Percentiles rank a stretch among this genome's conserved stretches.
phyloP scores from a whole-genome alignment of 2,329 filamentous ascomycete species.

The Colletotrichum sansevieriae region DNA sequence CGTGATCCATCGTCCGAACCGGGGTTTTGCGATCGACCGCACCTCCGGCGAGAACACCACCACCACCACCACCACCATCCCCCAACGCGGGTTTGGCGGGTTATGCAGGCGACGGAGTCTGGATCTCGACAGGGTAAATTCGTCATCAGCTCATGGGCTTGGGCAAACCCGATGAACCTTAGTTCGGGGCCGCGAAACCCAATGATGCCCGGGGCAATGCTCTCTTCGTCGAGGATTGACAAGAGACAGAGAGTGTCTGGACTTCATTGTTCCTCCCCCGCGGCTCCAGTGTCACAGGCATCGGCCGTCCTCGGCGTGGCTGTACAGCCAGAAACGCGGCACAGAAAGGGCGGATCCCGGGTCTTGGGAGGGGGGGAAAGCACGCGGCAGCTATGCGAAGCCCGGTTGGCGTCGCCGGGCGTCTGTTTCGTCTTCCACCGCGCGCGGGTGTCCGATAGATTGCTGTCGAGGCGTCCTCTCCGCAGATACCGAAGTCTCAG shows the following conservation, averaged over 20 bases:
- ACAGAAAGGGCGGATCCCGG: constrained; percentile 12
- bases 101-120: not conserved
- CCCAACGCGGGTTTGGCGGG: constrained; percentile 2
- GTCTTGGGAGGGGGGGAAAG: not conserved
- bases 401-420: not conserved
- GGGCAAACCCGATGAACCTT: not conserved
- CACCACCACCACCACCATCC: too few relatives aligned
- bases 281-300: constrained; percentile 12
- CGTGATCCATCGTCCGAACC: not conserved
- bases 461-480: not conserved
- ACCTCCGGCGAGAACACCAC: not conserved
- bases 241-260: not conserved
- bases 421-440: constrained; percentile 29
- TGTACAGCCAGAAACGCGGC: constrained; percentile 19
- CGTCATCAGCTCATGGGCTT: not conserved
- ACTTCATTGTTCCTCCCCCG: not conserved
- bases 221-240: not conserved
- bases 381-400: not conserved
- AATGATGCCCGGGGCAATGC: too few relatives aligned
- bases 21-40: not conserved
- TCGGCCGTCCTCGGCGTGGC: constrained; percentile 21
- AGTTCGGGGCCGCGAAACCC: not conserved
- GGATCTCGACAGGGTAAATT: too few relatives aligned
- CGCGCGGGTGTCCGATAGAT: constrained; percentile 34
- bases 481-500: constrained; percentile 9